These are phyloP conservation scores for Lactarius tabidus DNA, from an alignment of 768 basidiomycete genomes.

Conservation along the genomic window DNA sequence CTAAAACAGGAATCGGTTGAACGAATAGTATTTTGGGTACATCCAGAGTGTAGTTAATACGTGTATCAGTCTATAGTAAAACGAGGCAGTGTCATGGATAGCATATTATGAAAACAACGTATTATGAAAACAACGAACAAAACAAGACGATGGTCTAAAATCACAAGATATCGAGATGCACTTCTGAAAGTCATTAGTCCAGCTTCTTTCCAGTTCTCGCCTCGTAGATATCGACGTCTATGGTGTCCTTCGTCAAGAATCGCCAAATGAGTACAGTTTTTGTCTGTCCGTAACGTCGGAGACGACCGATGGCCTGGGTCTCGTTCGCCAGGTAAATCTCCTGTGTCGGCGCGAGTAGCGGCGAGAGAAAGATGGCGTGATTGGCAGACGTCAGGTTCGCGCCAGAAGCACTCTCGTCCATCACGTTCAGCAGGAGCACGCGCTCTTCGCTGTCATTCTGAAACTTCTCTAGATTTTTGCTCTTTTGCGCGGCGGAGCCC, in stretches of 20 bases:
- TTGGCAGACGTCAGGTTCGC: slow-evolving; percentile 92
- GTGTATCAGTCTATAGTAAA: slow-evolving; percentile 1
- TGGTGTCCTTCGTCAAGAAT: slow-evolving; percentile 81
- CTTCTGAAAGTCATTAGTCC: background rate
- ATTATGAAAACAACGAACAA: background rate
- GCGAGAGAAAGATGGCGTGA: slow-evolving; percentile 92
- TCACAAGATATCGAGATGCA: background rate
- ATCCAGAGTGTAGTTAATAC: background rate
- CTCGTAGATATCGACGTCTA: slow-evolving; percentile 80
- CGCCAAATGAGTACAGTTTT: slow-evolving; percentile 80
- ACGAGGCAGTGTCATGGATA: background rate
- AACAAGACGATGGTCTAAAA: slow-evolving; percentile 4
- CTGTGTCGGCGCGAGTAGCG: slow-evolving; percentile 74
- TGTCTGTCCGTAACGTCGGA: slow-evolving; percentile 78
- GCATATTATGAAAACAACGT: slow-evolving; percentile 1
- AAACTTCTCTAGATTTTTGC: slow-evolving; percentile 81
- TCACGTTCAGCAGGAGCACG: slow-evolving; percentile 84
- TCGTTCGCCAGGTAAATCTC: slow-evolving; percentile 83
- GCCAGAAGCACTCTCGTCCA: slow-evolving; percentile 93
- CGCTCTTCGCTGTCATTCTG: slow-evolving; percentile 74
- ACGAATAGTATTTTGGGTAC: background rate
- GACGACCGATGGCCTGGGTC: slow-evolving; percentile 79
- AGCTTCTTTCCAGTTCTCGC: slow-evolving; percentile 38
- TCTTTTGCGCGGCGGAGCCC: slow-evolving; percentile 70
- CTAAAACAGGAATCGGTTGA: background rate